Evolutionary conservation across 2,329 filamentous ascomycete species (phyloP).

Genomic region (Gaeumannomyces sp.): DNA sequence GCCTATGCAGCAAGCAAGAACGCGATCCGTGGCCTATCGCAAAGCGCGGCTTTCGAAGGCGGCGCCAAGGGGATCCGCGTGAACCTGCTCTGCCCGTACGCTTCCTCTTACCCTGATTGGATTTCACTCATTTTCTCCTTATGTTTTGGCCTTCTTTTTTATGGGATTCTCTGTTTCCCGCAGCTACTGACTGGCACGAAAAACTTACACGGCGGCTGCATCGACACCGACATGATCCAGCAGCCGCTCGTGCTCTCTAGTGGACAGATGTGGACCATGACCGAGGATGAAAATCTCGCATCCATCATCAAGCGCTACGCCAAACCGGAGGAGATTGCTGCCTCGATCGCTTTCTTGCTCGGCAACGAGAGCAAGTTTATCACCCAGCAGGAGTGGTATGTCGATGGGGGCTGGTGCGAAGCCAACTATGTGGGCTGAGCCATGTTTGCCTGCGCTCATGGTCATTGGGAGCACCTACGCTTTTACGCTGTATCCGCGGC

Average conservation of each 20-base stretch:
- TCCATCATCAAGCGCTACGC: background rate
- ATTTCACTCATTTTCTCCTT: background rate
- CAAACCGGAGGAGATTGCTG: background rate
- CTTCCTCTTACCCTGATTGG: too few relatives aligned
- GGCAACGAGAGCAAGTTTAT: slow-evolving; percentile 12
- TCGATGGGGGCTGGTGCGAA: slow-evolving; percentile 10
- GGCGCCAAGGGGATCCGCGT: slow-evolving; percentile 5
- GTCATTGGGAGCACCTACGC: too few relatives aligned
- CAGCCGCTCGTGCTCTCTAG: background rate
- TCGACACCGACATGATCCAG: slow-evolving; percentile 6
- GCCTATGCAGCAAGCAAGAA: slow-evolving; percentile 19
- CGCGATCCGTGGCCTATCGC: slow-evolving; percentile 17
- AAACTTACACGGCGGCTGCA: slow-evolving; percentile 6
- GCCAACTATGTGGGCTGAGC: background rate
- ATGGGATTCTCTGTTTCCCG: too few relatives aligned
- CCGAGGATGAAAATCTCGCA: background rate
- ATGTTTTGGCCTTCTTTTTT: too few relatives aligned
- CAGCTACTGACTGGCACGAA: too few relatives aligned
- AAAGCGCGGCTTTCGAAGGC: slow-evolving; percentile 12
- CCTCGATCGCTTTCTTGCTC: slow-evolving; percentile 10
- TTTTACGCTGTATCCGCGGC: too few relatives aligned
- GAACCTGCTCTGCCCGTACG: slow-evolving; percentile 1
- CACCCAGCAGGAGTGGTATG: slow-evolving; percentile 6
- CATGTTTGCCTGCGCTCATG: background rate
- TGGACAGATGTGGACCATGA: too few relatives aligned